Conservation (phyloP, 2,329 filamentous ascomycete genomes). For the Daldinia eschscholtzii region DNA sequence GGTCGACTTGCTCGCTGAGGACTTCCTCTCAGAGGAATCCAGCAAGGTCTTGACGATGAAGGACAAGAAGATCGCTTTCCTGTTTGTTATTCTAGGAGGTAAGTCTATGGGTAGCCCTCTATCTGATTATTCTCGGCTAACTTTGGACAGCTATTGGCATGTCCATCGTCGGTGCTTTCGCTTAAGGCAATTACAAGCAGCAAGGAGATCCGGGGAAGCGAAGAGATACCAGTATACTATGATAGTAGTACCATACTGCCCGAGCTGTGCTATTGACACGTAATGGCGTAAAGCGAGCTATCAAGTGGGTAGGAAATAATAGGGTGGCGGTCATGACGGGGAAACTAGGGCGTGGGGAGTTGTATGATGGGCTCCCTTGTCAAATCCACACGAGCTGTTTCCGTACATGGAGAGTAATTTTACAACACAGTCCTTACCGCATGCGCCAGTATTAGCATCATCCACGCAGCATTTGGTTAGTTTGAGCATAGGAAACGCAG, state of each 20-base stretch:
- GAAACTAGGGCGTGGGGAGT: constrained; percentile 21
- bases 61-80: constrained; percentile 67
- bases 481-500: constrained; percentile 13
- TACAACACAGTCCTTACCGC: constrained; percentile 45
- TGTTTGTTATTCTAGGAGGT: constrained; percentile 66
- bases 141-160: constrained; percentile 57
- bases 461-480: constrained; percentile 11
- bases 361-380: constrained; percentile 31
- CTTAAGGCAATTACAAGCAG: constrained; percentile 49
- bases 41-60: constrained; percentile 63
- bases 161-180: constrained; percentile 63
- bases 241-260: constrained; percentile 13
- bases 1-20: constrained; percentile 73
- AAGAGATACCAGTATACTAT: constrained; percentile 18
- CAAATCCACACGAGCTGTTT: constrained; percentile 35
- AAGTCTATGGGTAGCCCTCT: constrained; percentile 34
- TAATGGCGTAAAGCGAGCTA: constrained; percentile 10
- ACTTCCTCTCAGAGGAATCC: constrained; percentile 72
- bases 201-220: constrained; percentile 12
- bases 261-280: constrained; percentile 18
- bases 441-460: constrained; percentile 29
- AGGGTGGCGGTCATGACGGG: constrained; percentile 16
- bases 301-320: constrained; percentile 21
- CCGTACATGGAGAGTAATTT: constrained; percentile 37
- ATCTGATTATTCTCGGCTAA: constrained; percentile 21